These are phyloP conservation scores for Geranium rotundifolium DNA, from an alignment of 345 rosid genomes.

Conservation along the genomic window DNA sequence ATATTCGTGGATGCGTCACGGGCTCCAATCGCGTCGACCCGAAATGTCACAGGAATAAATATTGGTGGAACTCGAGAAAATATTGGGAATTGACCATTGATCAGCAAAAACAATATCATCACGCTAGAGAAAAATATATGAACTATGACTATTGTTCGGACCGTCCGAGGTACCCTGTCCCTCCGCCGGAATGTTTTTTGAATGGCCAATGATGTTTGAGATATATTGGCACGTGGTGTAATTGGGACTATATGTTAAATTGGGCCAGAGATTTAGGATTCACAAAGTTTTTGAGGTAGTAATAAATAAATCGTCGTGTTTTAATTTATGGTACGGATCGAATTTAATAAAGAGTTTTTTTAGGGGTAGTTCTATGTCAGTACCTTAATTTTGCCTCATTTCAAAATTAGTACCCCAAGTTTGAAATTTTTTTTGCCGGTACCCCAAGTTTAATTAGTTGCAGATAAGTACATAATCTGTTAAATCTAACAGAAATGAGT, in stretches of 20 bases:
- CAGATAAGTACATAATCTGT: too few species aligned
- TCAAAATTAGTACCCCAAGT: too few species aligned
- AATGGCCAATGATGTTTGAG: not conserved
- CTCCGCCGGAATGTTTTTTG: constrained; percentile 25
- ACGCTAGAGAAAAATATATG: constrained; percentile 17
- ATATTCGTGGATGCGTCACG: constrained; percentile 28
- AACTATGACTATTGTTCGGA: constrained; percentile 39
- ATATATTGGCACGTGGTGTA: not conserved
- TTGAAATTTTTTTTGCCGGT: too few species aligned
- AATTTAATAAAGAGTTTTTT: too few species aligned
- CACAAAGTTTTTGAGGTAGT: too few species aligned
- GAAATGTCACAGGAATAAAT: constrained; percentile 19
- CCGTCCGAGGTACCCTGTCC: constrained; percentile 13
- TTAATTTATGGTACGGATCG: too few species aligned
- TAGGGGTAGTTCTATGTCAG: too few species aligned
- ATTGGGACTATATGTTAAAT: too few species aligned
- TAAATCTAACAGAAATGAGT: too few species aligned
- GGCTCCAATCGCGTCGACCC: not conserved
- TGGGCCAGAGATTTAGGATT: not conserved
- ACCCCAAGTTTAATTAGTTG: too few species aligned
- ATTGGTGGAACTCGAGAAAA: constrained; percentile 51
- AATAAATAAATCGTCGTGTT: too few species aligned
- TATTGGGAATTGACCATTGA: constrained; percentile 17
- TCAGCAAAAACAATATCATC: constrained; percentile 10
- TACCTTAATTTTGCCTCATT: too few species aligned